These are phyloP conservation scores for Fusarium sp. DNA, from an alignment of 2,329 filamentous ascomycete genomes.

Conservation along the genomic window DNA sequence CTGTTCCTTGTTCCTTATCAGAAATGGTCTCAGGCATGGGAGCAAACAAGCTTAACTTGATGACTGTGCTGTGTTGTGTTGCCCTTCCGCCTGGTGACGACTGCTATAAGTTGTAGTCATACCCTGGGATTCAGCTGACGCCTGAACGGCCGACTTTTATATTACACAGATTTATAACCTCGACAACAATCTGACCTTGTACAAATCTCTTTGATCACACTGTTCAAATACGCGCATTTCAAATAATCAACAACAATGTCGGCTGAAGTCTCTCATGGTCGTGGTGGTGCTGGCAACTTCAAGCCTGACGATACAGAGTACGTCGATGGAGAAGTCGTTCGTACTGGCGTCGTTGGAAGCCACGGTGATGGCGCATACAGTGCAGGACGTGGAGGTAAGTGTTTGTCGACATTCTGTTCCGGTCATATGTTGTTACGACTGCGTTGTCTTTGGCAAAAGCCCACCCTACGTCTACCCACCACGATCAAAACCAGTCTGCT, in stretches of 20 bases:
- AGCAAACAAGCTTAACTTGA: constrained; percentile 40
- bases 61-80: constrained; percentile 12
- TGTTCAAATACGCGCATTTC: constrained; percentile 2
- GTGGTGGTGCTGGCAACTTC: constrained; percentile 72
- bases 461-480: not conserved
- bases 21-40: constrained; percentile 11
- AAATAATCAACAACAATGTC: constrained; percentile 46
- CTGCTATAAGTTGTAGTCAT: constrained; percentile 44
- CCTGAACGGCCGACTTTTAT: constrained; percentile 28
- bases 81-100: constrained; percentile 16
- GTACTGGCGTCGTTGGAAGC: constrained; percentile 63
- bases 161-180: constrained; percentile 2
- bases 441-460: not conserved
- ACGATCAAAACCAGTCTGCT: not conserved
- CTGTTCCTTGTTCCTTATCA: constrained; percentile 33
- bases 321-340: constrained; percentile 70
- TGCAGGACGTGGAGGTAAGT: constrained; percentile 68
- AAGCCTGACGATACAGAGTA: constrained; percentile 67
- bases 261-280: constrained; percentile 68
- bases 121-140: constrained; percentile 30
- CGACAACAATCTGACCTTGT: not conserved
- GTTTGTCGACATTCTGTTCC: not conserved
- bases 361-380: constrained; percentile 69
- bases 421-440: not conserved
- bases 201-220: not conserved